Evolutionary conservation across 192 early-diverging fungal genomes (phyloP).

Genomic region (Dispira simplex): DNA sequence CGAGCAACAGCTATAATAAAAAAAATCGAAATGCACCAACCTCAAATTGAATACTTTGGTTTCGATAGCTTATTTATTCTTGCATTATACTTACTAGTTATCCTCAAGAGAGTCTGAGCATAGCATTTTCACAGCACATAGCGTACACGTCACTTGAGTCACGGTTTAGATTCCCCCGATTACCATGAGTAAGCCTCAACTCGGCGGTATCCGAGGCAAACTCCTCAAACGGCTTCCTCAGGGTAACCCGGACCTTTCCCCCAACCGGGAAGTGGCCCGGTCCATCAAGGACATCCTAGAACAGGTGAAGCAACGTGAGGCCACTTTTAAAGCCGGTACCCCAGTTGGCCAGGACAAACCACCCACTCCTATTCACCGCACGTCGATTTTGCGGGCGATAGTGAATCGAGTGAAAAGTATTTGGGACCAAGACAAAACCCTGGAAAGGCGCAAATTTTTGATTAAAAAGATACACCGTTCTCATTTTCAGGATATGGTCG

Average conservation of each 20-base stretch:
- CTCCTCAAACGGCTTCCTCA: background rate
- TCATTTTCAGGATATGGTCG: constrained; percentile 29
- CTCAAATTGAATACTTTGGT: too few relatives aligned
- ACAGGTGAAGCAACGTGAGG: background rate
- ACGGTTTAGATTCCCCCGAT: background rate
- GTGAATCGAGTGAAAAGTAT: constrained; percentile 21
- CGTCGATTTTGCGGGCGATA: constrained; percentile 14
- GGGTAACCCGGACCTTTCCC: background rate
- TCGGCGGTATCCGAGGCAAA: background rate
- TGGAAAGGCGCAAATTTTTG: constrained; percentile 24
- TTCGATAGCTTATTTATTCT: too few relatives aligned
- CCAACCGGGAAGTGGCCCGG: constrained; percentile 8
- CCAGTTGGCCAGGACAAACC: constrained; percentile 24
- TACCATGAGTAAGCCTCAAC: background rate
- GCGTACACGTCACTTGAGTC: too few relatives aligned
- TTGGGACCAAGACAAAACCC: constrained; percentile 28
- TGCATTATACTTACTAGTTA: too few relatives aligned
- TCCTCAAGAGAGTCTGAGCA: too few relatives aligned
- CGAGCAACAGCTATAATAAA: too few relatives aligned
- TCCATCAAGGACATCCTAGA: background rate
- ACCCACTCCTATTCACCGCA: constrained; percentile 14
- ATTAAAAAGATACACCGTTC: constrained; percentile 27
- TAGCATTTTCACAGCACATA: too few relatives aligned
- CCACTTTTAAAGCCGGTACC: constrained; percentile 25
- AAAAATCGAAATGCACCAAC: too few relatives aligned